Percentiles rank a stretch among this genome's conserved stretches.
Evolutionary conservation across 108 stramenopile species (phyloP).

Genomic region (Discostella pseudostelligera): DNA sequence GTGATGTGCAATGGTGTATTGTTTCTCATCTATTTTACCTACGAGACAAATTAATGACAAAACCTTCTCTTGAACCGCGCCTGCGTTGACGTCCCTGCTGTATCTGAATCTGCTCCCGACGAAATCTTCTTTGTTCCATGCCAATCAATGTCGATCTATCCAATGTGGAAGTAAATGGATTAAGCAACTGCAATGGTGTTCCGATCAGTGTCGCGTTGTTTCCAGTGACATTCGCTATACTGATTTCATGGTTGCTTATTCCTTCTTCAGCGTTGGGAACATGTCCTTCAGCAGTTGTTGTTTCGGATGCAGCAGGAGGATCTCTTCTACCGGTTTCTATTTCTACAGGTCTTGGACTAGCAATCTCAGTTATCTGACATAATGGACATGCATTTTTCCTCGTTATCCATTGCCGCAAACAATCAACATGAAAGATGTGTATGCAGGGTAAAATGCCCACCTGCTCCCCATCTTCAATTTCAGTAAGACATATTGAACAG

Average conservation of each 20-base stretch:
- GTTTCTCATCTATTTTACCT: not conserved
- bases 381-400: slow-evolving; percentile 74
- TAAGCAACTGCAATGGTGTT: not conserved
- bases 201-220: slow-evolving; percentile 1
- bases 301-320: not conserved
- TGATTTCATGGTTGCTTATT: not conserved
- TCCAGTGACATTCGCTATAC: not conserved
- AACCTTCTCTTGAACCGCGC: no score
- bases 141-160: not conserved
- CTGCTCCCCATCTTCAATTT: slow-evolving; percentile 60
- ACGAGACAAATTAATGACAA: no score
- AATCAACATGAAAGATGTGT: slow-evolving; percentile 68
- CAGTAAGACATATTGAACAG: slow-evolving; percentile 66
- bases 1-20: no score
- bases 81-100: not conserved
- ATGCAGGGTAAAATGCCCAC: slow-evolving; percentile 60
- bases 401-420: slow-evolving; percentile 63
- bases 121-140: slow-evolving; percentile 4
- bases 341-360: slow-evolving; percentile 41
- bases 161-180: not conserved
- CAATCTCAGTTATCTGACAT: slow-evolving; percentile 59
- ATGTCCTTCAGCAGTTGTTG: not conserved
- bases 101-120: not conserved
- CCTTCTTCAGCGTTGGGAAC: not conserved
- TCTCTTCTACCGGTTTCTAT: not conserved